These are phyloP conservation scores for Debaryomycetaceae sp. DNA, from an alignment of 1,139 yeast genomes.

Conservation along the genomic window DNA sequence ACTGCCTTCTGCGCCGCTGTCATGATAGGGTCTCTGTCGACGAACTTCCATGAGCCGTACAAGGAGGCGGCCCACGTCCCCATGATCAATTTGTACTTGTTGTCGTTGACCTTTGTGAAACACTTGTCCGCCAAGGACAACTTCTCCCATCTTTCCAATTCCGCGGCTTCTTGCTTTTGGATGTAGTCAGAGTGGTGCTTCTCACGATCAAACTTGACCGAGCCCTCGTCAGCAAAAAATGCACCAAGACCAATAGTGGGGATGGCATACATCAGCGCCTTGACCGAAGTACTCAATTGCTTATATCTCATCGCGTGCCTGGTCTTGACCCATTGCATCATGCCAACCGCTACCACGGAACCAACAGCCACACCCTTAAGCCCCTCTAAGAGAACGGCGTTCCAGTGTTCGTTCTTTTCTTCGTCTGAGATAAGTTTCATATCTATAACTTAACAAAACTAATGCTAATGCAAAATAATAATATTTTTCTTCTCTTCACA, in stretches of 20 bases:
- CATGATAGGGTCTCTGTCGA: conserved; percentile 70
- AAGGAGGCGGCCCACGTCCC: conserved; percentile 85
- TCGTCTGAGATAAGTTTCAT: conserved; percentile 70
- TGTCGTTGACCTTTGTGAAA: conserved; percentile 39
- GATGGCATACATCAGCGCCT: conserved; percentile 52
- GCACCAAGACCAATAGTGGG: conserved; percentile 59
- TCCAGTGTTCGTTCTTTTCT: conserved; percentile 61
- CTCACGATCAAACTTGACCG: conserved; percentile 49
- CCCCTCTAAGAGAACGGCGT: conserved; percentile 57
- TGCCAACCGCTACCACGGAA: conserved; percentile 44
- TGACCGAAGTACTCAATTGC: conserved; percentile 39
- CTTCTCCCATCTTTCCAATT: conserved; percentile 41
- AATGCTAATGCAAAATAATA: no score
- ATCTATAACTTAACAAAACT: conserved; percentile 5
- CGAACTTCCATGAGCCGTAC: conserved; percentile 73
- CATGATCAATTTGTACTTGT: conserved; percentile 70
- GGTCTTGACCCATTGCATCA: conserved; percentile 26
- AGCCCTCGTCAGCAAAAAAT: conserved; percentile 56
- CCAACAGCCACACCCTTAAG: conserved; percentile 60
- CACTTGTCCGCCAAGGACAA: conserved; percentile 39
- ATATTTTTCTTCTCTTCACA: no score
- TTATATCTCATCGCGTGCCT: conserved; percentile 19
- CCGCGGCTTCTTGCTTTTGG: conserved; percentile 19
- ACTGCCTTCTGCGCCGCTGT: conserved; percentile 77
- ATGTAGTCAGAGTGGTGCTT: conserved; percentile 31